These are phyloP conservation scores for Exophiala dermatitidis DNA, from an alignment of 2,329 filamentous ascomycete species.

Conservation along the genomic window DNA sequence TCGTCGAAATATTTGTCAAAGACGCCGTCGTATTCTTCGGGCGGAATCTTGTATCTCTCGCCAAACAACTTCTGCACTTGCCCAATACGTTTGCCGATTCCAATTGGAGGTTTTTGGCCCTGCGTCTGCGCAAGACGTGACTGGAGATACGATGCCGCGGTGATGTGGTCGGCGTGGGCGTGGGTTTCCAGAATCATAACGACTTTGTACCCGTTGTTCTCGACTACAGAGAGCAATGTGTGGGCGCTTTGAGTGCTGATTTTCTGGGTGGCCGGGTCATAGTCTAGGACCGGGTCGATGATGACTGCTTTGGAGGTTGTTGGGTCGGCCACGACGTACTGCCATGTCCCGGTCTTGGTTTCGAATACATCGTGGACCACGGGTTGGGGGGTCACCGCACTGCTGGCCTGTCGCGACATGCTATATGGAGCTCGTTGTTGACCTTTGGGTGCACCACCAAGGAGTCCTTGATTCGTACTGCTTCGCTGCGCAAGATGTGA, in stretches of 20 bases:
- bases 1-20: slow-evolving; percentile 53
- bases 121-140: slow-evolving; percentile 35
- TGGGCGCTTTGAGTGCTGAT: slow-evolving; percentile 51
- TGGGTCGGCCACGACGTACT: slow-evolving; percentile 55
- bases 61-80: slow-evolving; percentile 50
- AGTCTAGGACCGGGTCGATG: slow-evolving; percentile 58
- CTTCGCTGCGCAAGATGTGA: no score
- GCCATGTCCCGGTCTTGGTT: slow-evolving; percentile 49
- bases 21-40: slow-evolving; percentile 39
- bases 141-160: slow-evolving; percentile 53
- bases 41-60: slow-evolving; percentile 43
- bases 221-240: slow-evolving; percentile 40
- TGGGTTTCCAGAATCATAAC: slow-evolving; percentile 56
- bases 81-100: slow-evolving; percentile 52
- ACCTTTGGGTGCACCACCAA: no score
- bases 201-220: slow-evolving; percentile 43
- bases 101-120: slow-evolving; percentile 33
- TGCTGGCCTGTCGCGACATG: no score
- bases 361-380: slow-evolving; percentile 30
- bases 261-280: slow-evolving; percentile 38
- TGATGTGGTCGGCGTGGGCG: slow-evolving; percentile 55
- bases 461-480: no score
- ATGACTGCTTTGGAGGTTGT: slow-evolving; percentile 45
- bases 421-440: no score
- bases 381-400: no score